phyloP scores from a whole-genome alignment of 352 stramenopile genomes.

The Phytophthora sansomeana region DNA sequence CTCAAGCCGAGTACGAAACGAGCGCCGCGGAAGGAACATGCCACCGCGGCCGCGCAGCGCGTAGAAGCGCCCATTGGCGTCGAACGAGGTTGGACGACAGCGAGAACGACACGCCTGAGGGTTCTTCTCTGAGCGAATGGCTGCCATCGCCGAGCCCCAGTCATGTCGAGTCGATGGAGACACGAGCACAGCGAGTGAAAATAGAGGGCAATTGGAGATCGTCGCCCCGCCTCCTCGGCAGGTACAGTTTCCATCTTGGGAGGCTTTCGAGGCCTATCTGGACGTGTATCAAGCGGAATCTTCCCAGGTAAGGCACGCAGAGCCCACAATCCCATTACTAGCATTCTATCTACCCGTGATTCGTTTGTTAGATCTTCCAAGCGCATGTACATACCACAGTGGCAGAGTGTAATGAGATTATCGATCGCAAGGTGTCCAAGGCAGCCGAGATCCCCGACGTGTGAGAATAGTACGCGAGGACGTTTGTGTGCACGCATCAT shows the following conservation, averaged over 20 bases:
- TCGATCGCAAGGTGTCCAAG: neutral
- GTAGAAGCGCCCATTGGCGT: too few relatives aligned
- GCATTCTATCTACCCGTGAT: neutral
- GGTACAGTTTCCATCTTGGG: neutral
- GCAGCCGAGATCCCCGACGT: neutral
- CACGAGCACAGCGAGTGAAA: neutral
- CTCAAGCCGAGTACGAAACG: neutral
- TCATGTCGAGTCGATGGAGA: neutral
- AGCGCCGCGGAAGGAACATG: neutral
- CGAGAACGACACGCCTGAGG: neutral
- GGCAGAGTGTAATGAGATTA: neutral
- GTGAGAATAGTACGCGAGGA: constrained; percentile 8
- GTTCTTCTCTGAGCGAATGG: neutral
- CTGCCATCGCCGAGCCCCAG: neutral
- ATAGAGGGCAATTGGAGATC: neutral
- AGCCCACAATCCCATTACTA: neutral
- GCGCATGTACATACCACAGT: constrained; percentile 7
- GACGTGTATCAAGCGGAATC: neutral
- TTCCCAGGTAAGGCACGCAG: neutral
- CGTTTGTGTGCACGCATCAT: constrained; percentile 11
- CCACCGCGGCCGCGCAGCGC: neutral
- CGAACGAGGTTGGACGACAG: too few relatives aligned
- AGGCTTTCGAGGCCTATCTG: neutral
- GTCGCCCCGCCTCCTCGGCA: neutral
- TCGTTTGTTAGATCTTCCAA: constrained; percentile 26